These are phyloP conservation scores for Cicer cuneatum DNA, from an alignment of 306 rosid species.

Conservation along the genomic window DNA sequence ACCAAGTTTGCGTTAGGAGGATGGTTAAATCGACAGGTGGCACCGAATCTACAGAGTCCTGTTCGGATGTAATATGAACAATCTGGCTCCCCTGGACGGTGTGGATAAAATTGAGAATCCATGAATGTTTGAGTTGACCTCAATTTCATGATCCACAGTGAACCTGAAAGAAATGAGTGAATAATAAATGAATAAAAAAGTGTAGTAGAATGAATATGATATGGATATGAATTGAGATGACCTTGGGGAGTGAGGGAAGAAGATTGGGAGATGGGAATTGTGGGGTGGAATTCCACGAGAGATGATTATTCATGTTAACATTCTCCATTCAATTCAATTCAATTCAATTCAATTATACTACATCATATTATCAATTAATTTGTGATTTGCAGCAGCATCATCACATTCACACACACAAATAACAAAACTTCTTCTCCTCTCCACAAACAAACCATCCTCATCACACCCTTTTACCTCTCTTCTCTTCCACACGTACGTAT, in stretches of 20 bases:
- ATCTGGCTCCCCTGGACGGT: slow-evolving; percentile 85
- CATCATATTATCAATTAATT: not conserved
- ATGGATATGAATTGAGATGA: not conserved
- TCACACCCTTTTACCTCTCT: not conserved
- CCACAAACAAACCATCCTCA: slow-evolving; percentile 70
- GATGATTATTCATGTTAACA: no score
- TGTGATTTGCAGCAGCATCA: no score
- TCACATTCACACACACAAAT: not conserved
- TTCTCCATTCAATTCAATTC: slow-evolving; percentile 17
- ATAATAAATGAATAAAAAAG: no score
- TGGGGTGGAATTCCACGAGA: slow-evolving; percentile 71
- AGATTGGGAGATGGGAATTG: slow-evolving; percentile 60
- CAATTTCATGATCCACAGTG: slow-evolving; percentile 78
- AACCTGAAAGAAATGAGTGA: slow-evolving; percentile 53
- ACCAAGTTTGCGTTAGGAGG: slow-evolving; percentile 94
- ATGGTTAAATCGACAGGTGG: slow-evolving; percentile 88
- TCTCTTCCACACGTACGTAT: slow-evolving; percentile 6
- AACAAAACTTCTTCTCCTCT: slow-evolving; percentile 56
- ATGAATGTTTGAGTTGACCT: slow-evolving; percentile 67
- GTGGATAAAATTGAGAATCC: slow-evolving; percentile 84
- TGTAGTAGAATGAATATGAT: no score
- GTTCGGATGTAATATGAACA: slow-evolving; percentile 95
- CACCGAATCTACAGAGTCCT: slow-evolving; percentile 91
- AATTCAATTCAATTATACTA: not conserved
- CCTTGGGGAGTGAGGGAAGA: slow-evolving; percentile 48